Conservation (phyloP, 2,329 filamentous ascomycete genomes). For the Alternaria gaisen region DNA sequence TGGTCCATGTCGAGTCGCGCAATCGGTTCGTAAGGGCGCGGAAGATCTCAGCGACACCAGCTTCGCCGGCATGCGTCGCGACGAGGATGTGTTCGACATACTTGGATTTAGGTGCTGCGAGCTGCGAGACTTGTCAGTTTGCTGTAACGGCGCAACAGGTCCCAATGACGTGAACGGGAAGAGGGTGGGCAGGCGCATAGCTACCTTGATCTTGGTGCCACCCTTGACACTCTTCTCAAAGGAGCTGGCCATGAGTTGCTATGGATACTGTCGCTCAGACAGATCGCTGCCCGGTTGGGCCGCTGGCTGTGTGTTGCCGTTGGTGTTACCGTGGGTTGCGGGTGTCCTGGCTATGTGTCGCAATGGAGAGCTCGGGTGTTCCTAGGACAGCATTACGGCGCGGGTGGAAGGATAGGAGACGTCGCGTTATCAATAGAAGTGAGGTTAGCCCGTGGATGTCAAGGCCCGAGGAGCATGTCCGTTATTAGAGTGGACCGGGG, state of each 20-base stretch:
- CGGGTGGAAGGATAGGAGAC: constrained; percentile 26
- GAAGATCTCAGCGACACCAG: constrained; percentile 94
- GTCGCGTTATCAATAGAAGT: constrained; percentile 27
- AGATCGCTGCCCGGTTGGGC: constrained; percentile 24
- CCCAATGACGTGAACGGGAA: not conserved
- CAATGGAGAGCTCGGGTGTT: constrained; percentile 18
- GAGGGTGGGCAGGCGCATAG: constrained; percentile 17
- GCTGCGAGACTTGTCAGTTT: constrained; percentile 60
- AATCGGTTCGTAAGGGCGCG: constrained; percentile 87
- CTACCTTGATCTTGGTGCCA: constrained; percentile 95
- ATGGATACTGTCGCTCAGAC: constrained; percentile 21
- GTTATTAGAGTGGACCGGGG: constrained; percentile 25
- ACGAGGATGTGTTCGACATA: constrained; percentile 98
- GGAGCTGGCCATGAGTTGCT: constrained; percentile 74
- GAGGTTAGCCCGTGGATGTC: constrained; percentile 20
- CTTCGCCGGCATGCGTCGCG: constrained; percentile 93
- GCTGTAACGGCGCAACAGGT: constrained; percentile 19
- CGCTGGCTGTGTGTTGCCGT: constrained; percentile 21
- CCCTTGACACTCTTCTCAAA: constrained; percentile 99
- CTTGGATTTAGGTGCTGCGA: constrained; percentile 96
- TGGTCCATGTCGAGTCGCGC: constrained; percentile 98
- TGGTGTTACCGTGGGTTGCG: constrained; percentile 15
- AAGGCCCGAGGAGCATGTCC: constrained; percentile 23
- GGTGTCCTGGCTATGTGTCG: constrained; percentile 20
- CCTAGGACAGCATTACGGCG: constrained; percentile 44